Base-by-base conservation (phyloP, 176 grass and related monocot species). In the Ampelocalamus luodianensis region DNA sequence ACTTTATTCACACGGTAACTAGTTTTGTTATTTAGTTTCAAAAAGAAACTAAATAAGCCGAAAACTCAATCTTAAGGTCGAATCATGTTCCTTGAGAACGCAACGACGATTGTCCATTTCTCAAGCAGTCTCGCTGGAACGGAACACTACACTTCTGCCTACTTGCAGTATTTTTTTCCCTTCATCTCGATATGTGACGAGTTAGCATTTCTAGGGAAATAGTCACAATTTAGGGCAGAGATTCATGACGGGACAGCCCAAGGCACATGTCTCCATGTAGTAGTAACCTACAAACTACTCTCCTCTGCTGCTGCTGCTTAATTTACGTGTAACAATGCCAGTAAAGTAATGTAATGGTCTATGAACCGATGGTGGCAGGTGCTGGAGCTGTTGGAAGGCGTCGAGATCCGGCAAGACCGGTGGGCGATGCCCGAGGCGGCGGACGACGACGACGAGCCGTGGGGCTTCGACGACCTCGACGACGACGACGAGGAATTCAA, bases 381-480 rank as follows among this genome's bases (percentile, higher is more conserved):
- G 39, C 53, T 99, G 86, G 93, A 94, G 86, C 64, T 99, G 74
- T 29, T 99, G 75, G 97, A 96, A 65, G 88, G 68, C 43, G 77
- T 63, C n/a, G 91, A 96, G 88, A 92, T 96, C 68, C 68, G 32
- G 56, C 90, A 91, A 65, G 93, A 96, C 37, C 79, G 77, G 59
- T 99, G 93, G 97, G 84, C 78, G 82, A 91, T 96, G 86, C 91
- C 90, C 2, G 83, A 90, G 61, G 81, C 68, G 46, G 83, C 65
- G 10, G 79, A 5, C 5, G 87, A 79, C 3, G 87, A 83, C 43
- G 87, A 96, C 4, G 84, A 91, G 43, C 79, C 88, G 12, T 92
- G 91, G 96, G 77, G 56, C 78, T 99, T 96, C 62, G 81, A 94
- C 44, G 93, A 95, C 24, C 77, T 85, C 0, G 81, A 87, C 0